Evolutionary conservation across 805 yeast genomes (phyloP).

Genomic region (Saccharomycopsis sp.): DNA sequence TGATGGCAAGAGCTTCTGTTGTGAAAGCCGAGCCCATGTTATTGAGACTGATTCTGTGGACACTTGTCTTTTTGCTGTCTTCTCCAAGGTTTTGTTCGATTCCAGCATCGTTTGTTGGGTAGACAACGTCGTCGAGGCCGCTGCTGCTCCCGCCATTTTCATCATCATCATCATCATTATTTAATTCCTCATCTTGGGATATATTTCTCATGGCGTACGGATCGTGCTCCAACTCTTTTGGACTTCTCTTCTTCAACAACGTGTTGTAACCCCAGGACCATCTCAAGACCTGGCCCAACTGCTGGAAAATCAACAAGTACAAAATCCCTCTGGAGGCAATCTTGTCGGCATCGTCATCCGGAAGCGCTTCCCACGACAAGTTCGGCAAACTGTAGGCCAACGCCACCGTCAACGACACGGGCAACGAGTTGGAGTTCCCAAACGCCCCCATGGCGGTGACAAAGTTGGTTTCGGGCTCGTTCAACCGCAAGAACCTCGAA

Average conservation of each 20-base stretch:
- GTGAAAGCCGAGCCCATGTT: background rate
- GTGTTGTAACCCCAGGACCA: constrained; percentile 87
- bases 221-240: constrained; percentile 13
- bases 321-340: constrained; percentile 73
- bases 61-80: background rate
- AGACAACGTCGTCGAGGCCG: background rate
- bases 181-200: background rate
- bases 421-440: constrained; percentile 91
- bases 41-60: background rate
- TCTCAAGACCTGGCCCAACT: constrained; percentile 70
- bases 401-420: constrained; percentile 82
- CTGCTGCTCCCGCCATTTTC: constrained; percentile 11
- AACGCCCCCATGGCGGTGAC: constrained; percentile 96
- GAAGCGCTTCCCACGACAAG: constrained; percentile 65
- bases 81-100: background rate
- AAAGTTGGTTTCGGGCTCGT: constrained; percentile 73
- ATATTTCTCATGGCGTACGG: constrained; percentile 13
- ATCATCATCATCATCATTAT: constrained; percentile 19
- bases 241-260: constrained; percentile 44
- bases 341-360: constrained; percentile 55
- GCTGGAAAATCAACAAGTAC: constrained; percentile 68
- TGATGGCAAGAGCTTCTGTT: background rate
- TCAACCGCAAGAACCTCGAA: constrained; percentile 46
- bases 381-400: constrained; percentile 69
- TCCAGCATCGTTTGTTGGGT: background rate